Percentiles rank a stretch among this genome's conserved stretches.
These are phyloP conservation scores for Rhytidiadelphus loreus DNA, from an alignment of 225 moss, liverwort and hornwort genomes.

Conservation along the genomic window DNA sequence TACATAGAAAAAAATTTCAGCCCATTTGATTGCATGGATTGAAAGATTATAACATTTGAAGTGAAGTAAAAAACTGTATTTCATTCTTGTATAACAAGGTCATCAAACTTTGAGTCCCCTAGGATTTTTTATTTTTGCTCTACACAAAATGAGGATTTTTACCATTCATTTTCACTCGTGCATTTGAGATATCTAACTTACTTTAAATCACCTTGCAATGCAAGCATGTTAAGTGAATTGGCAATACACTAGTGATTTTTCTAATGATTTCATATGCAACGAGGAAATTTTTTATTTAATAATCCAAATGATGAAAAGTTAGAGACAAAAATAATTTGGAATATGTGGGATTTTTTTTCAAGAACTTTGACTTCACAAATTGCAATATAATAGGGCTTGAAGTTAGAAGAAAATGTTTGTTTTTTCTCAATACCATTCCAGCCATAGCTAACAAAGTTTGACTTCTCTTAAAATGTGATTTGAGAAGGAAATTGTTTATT, in stretches of 20 bases:
- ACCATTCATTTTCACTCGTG: background rate
- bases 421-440: fast-evolving
- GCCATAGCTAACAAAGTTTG: background rate
- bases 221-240: background rate
- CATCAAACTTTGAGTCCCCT: fast-evolving
- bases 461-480: background rate
- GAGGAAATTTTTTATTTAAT: background rate
- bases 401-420: background rate
- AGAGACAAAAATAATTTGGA: background rate
- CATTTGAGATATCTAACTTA: background rate
- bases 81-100: fast-evolving
- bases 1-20: background rate
- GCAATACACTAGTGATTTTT: background rate
- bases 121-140: background rate
- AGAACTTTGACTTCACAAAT: background rate
- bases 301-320: background rate
- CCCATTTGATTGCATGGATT: background rate
- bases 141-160: background rate
- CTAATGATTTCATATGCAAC: background rate
- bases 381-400: background rate
- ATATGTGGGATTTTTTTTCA: background rate
- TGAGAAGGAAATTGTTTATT: background rate
- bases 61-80: background rate
- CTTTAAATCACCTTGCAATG: fast-evolving
- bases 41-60: background rate